phyloP scores from a whole-genome alignment of 2,329 filamentous ascomycete species.

The Sporothrix sp. region DNA sequence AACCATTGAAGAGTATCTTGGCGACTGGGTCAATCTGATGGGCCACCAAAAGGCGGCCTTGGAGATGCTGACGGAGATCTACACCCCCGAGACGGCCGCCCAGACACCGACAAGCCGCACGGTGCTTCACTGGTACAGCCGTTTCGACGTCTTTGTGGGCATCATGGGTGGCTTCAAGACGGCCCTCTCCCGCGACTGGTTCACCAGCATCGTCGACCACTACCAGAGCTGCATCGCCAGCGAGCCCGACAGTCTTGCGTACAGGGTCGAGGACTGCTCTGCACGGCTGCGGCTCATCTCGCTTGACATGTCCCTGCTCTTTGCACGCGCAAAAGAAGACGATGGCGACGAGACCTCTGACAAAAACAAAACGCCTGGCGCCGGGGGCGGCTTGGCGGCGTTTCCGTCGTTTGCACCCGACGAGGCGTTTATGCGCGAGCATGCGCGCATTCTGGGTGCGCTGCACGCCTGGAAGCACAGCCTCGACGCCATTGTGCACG shows the following conservation, averaged over 20 bases:
- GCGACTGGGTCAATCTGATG: conserved; percentile 89
- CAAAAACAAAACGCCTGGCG: conserved; percentile 33
- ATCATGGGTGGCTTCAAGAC: conserved; percentile 73
- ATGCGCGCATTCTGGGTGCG: conserved; percentile 40
- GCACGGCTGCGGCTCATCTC: conserved; percentile 62
- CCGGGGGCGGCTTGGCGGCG: conserved; percentile 28
- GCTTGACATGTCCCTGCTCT: conserved; percentile 70
- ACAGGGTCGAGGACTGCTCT: conserved; percentile 58
- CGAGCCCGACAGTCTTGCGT: conserved; percentile 53
- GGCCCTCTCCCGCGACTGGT: conserved; percentile 69
- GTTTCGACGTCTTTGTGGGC: conserved; percentile 78
- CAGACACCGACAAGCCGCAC: conserved; percentile 60
- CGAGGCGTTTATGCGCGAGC: conserved; percentile 55
- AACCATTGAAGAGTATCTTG: conserved; percentile 92
- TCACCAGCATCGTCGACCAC: conserved; percentile 52
- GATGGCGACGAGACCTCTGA: conserved; percentile 30
- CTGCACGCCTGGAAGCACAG: conserved; percentile 39
- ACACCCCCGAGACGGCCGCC: conserved; percentile 65
- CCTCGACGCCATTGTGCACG: conserved; percentile 25
- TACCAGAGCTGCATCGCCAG: conserved; percentile 48
- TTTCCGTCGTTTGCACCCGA: conserved; percentile 34
- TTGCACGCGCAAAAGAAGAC: conserved; percentile 48
- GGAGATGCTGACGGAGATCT: conserved; percentile 67
- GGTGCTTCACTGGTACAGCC: conserved; percentile 78
- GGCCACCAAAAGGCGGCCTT: conserved; percentile 87